Evolutionary conservation across 495 filamentous ascomycete genomes (phyloP), one percentile per base, ranked within the genome.

Genomic region (Acidiella bohemica): DNA sequence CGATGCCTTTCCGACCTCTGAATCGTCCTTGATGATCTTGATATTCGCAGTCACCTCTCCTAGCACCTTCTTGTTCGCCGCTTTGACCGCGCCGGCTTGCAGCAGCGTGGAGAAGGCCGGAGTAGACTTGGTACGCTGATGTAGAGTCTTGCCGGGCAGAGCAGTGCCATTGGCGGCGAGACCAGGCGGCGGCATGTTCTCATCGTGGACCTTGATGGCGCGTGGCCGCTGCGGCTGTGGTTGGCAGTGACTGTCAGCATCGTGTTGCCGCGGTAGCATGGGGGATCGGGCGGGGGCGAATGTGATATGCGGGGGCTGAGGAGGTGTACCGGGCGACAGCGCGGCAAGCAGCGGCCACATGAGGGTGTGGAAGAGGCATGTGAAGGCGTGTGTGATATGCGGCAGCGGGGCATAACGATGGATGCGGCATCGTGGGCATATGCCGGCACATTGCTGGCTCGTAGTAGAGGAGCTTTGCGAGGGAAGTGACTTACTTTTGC

Each of bases 101-200:
- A 64, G 40, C 40, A 75, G 60, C 18, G 65, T 62, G 32, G 69
- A 73, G 32, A 86, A 60, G 31, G 77, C 80, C 16, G 81, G 70
- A 7, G 74, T 78, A 0, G 84, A 90, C 59, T 87, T 93, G 64
- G 84, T 79, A 18, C 77, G 78, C 52, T 88, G 78, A 49, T 85
- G 82, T 40, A 81, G 59, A 20, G 70, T 58, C 56, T 78, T 83
- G 46, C 68, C 67, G 32, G 64, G 46, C 12, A 62, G 55, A n/a
- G 63, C 41, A 17, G 62, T 51, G 22, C 39, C 41, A 19, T 35
- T 43, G 11, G 21, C 31, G 11, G 31, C 14, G n/a, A 41, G 40
- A 32, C 8, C 8, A 7, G 71, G 59, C 14, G 73, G 66, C 17
- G 66, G 66, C 58, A 88, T 88, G 61, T 96, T 90, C 64, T 85